Base-by-base conservation (phyloP, 371 early-diverging fungal species). In the Mucor lusitanicus region DNA sequence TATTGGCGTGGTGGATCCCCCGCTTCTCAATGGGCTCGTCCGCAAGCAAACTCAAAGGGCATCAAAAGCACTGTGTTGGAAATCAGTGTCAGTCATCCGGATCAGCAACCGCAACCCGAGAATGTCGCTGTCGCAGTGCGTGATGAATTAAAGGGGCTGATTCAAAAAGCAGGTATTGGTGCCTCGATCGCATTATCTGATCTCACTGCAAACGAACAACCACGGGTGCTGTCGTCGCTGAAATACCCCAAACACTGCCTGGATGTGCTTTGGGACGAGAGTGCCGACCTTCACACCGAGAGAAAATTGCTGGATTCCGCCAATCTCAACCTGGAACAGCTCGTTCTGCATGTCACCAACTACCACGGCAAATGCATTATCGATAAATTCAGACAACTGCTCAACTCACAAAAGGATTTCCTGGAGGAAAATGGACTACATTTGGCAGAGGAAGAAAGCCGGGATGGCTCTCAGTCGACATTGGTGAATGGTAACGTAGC, bases 1-100 rank as follows among this genome's bases (percentile, higher is more conserved):
- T 92, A 91, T 70, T 92, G 92, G 92, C 77, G 71, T 37, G 85
- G 76, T 8, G 85, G 84, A 2, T 79, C 77, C 32, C 64, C 68
- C n/a, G 73, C 80, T 37, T 72, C 78, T 9, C 73, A 77, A 19
- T 82, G 82, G 82, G 82, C 76, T 15, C 61, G 74, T 44, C 82
- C 82, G 5, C 80, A 79, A 57, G 61, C 68, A 48, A 61, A 54
- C 2, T 23, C 40, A 13, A 27, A 65, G 15, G 64, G 60, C 21
- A 32, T 35, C n/a, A 68, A 69, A 50, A 72, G 69, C 13, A 72
- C 69, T 27, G 54, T 61, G 1, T 37, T 68, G 15, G 69, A 72
- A 27, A 75, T 82, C 15, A 71, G 74, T 6, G 73, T 83, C 21
- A 60, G 75, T 56, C 72, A 72, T 21, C 72, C 55, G 6, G 69